Base-by-base conservation (phyloP, 345 rosid species). In the Conringia planisiliqua region DNA sequence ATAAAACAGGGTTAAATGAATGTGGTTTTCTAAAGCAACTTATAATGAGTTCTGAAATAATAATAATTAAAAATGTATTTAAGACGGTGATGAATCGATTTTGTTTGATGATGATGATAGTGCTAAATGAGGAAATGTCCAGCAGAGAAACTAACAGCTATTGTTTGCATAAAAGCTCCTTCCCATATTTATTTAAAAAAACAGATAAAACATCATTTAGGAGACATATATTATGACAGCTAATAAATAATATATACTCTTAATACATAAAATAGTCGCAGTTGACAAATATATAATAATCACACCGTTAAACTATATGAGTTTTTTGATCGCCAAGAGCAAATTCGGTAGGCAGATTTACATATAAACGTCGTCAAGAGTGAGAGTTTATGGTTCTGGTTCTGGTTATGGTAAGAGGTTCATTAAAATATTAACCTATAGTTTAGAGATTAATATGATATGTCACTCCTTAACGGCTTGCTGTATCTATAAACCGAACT, bases 81-180 rank as follows among this genome's bases (percentile, higher is more conserved):
- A 54, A 33, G 47, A 64, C 18, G 50, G 13, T 55, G 47, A 64
- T 20, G 70, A 42, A 54, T 24, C 24, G 14, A 26, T 56, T 52
- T 6, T 52, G 57, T 32, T 72, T 38, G 40, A 72, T 73, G 62
- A 72, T 73, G 71, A 73, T 66, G 72, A 66, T 35, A 38, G 43
- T 57, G 43, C 59, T 57, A 67, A 24, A 58, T 59, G 4, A 39
- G 69, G 70, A 62, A 72, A 62, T 40, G 43, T 36, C 52, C 44
- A 72, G 62, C 51, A 40, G 2, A 12, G 8, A 62, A 72, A 52
- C 17, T 33, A 39, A 62, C 43, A 39, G 26, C 62, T 51, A 47
- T 62, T 36, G 75, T 71, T 71, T 71, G 68, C 42, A 71, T 68
- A 38, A 71, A 24, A 27, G 11, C 32, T 11, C 5, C 10, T 16